Base-by-base conservation (phyloP, 2,329 filamentous ascomycete species). In the Didymella arachidicola region DNA sequence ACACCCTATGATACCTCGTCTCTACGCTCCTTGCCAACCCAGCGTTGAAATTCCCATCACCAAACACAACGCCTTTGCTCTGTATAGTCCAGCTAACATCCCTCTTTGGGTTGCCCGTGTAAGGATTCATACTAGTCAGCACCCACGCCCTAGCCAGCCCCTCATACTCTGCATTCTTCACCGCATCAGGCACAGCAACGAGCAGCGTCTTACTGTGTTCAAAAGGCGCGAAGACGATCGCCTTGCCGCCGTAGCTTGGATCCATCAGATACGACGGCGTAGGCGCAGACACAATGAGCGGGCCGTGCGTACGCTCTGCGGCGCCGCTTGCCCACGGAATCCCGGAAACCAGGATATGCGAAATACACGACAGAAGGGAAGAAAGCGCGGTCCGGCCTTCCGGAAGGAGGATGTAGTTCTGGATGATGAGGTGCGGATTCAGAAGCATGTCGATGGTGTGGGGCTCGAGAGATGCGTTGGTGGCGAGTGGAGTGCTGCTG, bases 51-150 rank as follows among this genome's bases (percentile, higher is more conserved):
- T 53, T 50, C 12, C 26, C 51, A 54, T 79, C 78, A 18, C 74
- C 76, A 68, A 80, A 80, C 7, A 80, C 57, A 2, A 76, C 71
- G 2, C 73, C 73, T 65, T 80, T 80, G 3, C 72, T 72, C 30
- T 75, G 65, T 27, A 80, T 36, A 2, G 73, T 78, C 79, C 79
- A 80, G 26, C 74, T 72, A 7, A 72, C 69, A n/a, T 55, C 61
- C 16, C 48, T 52, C 18, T 66, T 63, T 6, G 61, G 41, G 51
- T 63, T 63, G 0, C 68, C 69, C 1, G 69, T 72, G 30, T 54
- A 69, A n/a, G 64, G 53, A 53, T 62, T 69, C 62, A 67, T 69
- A 19, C 74, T 73, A 44, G 76, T 74, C 12, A 80, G 57, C 1
- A 80, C 68, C 79, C 79, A 81, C 7, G 65, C 71, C 7, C 74